A percentile compares a stretch with the other conserved stretches of the same genome.
phyloP scores from a whole-genome alignment of 805 yeast species.

The Torulaspora maleeae region DNA sequence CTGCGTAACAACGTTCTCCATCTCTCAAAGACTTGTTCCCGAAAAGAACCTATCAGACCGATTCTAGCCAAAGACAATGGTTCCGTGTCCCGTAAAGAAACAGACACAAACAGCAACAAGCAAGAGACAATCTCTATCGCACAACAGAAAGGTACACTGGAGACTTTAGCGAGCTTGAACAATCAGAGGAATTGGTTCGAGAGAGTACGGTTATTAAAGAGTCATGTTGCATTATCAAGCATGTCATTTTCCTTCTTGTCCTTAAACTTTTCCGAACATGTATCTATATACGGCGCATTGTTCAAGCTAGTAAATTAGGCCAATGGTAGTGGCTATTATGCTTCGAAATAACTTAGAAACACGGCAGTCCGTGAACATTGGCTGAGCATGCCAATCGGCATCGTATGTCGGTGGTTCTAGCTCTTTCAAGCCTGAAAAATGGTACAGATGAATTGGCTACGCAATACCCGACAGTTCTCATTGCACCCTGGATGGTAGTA shows the following conservation, averaged over 20 bases:
- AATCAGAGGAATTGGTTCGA: neutral
- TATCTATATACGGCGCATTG: neutral
- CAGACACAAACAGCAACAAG: neutral
- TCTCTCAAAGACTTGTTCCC: constrained; percentile 1
- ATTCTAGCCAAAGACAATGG: neutral
- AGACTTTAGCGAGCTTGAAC: neutral
- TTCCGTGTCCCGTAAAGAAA: neutral
- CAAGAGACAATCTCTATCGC: neutral
- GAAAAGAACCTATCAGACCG: neutral
- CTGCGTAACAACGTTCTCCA: constrained; percentile 60
- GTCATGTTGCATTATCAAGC: neutral
- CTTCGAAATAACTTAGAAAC: too few relatives aligned
- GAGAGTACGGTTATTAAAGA: neutral
- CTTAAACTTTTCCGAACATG: neutral
- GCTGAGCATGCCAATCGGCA: too few relatives aligned
- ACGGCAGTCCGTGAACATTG: too few relatives aligned
- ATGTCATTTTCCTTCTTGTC: neutral
- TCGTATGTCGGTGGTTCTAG: too few relatives aligned
- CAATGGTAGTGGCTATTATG: neutral
- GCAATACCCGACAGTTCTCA: too few relatives aligned
- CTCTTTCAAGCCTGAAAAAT: too few relatives aligned
- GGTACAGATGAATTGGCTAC: too few relatives aligned
- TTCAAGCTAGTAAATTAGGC: neutral
- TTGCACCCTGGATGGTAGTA: too few relatives aligned
- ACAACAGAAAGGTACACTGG: neutral